Percentiles rank a stretch among this genome's conserved stretches.
Evolutionary conservation across 2,329 filamentous ascomycete species (phyloP).

Genomic region (Colletotrichum limetticola): DNA sequence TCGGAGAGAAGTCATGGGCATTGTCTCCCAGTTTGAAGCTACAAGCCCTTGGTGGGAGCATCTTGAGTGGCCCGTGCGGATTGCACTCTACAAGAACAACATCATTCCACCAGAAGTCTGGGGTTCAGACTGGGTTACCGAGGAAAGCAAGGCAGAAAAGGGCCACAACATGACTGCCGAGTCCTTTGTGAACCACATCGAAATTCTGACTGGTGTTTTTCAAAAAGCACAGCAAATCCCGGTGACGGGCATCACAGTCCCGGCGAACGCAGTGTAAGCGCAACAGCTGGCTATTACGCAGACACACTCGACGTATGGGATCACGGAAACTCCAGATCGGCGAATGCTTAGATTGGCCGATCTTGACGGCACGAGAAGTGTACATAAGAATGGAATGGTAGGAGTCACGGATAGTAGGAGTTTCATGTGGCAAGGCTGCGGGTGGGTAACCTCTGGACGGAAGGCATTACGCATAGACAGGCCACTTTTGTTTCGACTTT

Average conservation of each 20-base stretch:
- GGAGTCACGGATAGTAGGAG: constrained; percentile 1
- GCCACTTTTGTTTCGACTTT: background rate
- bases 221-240: constrained; percentile 43
- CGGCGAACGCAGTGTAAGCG: constrained; percentile 27
- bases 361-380: background rate
- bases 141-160: constrained; percentile 49
- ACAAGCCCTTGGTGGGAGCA: constrained; percentile 71
- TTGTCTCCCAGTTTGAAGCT: constrained; percentile 68
- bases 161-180: constrained; percentile 40
- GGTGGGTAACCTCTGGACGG: background rate
- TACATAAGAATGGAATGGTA: background rate
- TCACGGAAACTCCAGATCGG: background rate
- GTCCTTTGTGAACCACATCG: constrained; percentile 56
- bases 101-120: constrained; percentile 67
- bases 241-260: constrained; percentile 17
- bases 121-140: constrained; percentile 62
- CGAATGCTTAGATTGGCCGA: background rate
- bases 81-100: constrained; percentile 65
- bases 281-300: constrained; percentile 26
- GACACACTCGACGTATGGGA: constrained; percentile 3
- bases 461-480: constrained; percentile 10
- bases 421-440: constrained; percentile 1
- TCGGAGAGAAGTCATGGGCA: constrained; percentile 71
- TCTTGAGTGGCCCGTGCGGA: constrained; percentile 69
- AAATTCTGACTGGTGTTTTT: constrained; percentile 55